Base-by-base conservation (phyloP, 192 early-diverging fungal species). In the Globomyces pollinis-pini region DNA sequence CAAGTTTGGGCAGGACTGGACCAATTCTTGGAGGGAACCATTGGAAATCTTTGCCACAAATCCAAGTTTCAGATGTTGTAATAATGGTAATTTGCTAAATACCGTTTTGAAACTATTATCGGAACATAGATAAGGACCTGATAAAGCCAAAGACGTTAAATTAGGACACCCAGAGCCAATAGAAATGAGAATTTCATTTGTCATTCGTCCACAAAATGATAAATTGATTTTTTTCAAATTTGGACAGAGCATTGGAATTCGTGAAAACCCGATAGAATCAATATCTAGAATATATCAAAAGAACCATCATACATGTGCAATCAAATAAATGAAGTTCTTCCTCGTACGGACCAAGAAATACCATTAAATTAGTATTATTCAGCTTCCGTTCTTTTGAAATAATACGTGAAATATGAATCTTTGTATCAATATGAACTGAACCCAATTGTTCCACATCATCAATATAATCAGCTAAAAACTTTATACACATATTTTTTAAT, bases 321-420 rank as follows among this genome's bases (percentile, higher is more conserved):
- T 90, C 88, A 58, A 81, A 87, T 21, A 90, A 70, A 1, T 63
- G 36, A 4, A 90, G 24, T 11, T 75, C 61, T 0, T 47, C 69
- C 20, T 71, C 69, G 1, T 69, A 51, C 2, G 80, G 56, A 0
- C 77, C 74, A 51, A 87, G 56, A 54, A 90, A 90, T 41, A 90
- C 64, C 20, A 69, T 67, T 33, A 87, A 35, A 1, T 79, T 86
- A 3, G 69, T 59, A 30, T 73, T 67, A 23, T 71, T 77, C 35
- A 90, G 59, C 18, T 76, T 57, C 0, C 88, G 80, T 65, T 82
- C 81, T 24, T 81, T 81, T 60, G 75, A 67, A 32, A 90, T 83
- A 38, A 90, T 86, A 31, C 73, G 82, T 61, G 80, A 79, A 28
- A 90, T 74, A 61, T 77, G 79, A 59, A 78, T 71, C 67, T 86